Base-by-base conservation (phyloP, 768 basidiomycete species). In the Gyrodon lividus region DNA sequence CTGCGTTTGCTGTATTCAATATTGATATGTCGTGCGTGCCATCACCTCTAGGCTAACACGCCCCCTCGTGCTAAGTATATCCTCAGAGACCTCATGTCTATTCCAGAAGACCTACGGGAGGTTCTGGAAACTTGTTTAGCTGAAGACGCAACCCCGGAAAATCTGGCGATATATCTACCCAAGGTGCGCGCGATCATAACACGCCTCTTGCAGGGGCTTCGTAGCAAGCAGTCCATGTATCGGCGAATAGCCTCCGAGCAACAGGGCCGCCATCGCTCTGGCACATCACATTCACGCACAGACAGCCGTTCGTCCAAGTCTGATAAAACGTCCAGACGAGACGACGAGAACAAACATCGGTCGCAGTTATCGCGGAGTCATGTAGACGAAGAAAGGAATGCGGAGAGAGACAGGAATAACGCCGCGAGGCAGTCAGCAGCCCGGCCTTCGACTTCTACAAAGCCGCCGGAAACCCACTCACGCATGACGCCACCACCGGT, bases 161-260 rank as follows among this genome's bases (percentile, higher is more conserved):
- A 89, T 56, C 84, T 99, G 45, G 89, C 94, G 41, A 73, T 86
- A 2, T 97, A 92, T 72, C 83, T 98, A 4, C 96, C 96, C 22
- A 83, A 80, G 57, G 95, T 99, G 42, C 86, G 96, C 47, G 79
- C 80, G 61, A 96, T 97, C 64, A 98, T 98, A 64, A 95, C 93
- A 31, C 85, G 81, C 63, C 77, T 99, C n/a, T 71, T 99, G 26
- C 89, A 93, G 61, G 96, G 95, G 13, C 77, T 99, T n/a, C 88
- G 95, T 45, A 80, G 74, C 43, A 98, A 98, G 69, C 96, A 99
- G 70, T 84, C 88, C 34, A 77, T 85, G 57, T 97, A 96, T 70
- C 84, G 92, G 20, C 81, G 83, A 58, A 79, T 87, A 52, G 77
- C 86, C 23, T 81, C 84, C 24, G 84, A 88, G 53, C 77, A 80